These are phyloP conservation scores for Neofusicoccum parvum DNA, from an alignment of 2,329 filamentous ascomycete species.

Conservation along the genomic window DNA sequence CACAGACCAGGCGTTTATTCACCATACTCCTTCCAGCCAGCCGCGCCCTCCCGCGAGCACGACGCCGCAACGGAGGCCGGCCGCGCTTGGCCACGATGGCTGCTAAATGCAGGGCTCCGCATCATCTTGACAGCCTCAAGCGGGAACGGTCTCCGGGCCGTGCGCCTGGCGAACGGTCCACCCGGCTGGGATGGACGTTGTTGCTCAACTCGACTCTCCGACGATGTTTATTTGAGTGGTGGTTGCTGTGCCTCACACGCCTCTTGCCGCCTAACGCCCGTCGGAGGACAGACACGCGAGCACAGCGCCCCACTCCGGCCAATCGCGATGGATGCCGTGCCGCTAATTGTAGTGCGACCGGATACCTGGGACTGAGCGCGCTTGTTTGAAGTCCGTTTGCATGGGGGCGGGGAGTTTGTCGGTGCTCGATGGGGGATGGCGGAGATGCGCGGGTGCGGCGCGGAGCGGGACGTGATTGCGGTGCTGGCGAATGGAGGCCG, in stretches of 20 bases:
- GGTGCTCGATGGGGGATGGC: background rate
- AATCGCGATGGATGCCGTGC: background rate
- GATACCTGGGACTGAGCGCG: background rate
- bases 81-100: background rate
- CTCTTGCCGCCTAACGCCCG: background rate
- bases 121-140: background rate
- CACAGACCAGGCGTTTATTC: background rate
- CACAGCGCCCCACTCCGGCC: background rate
- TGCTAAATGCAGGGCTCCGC: background rate
- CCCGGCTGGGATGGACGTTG: background rate
- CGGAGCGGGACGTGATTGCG: background rate
- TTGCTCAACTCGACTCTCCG: background rate
- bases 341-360: background rate
- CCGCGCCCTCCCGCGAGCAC: background rate
- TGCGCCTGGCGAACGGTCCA: background rate
- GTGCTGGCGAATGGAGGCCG: background rate
- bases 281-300: background rate
- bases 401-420: background rate
- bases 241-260: slow-evolving; percentile 10
- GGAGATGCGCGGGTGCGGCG: slow-evolving; percentile 4
- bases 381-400: background rate
- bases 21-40: background rate
- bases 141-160: slow-evolving; percentile 5
- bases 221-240: background rate
- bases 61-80: background rate